phyloP scores from a whole-genome alignment of 768 basidiomycete genomes.

The Termitomyces bulborhizus region DNA sequence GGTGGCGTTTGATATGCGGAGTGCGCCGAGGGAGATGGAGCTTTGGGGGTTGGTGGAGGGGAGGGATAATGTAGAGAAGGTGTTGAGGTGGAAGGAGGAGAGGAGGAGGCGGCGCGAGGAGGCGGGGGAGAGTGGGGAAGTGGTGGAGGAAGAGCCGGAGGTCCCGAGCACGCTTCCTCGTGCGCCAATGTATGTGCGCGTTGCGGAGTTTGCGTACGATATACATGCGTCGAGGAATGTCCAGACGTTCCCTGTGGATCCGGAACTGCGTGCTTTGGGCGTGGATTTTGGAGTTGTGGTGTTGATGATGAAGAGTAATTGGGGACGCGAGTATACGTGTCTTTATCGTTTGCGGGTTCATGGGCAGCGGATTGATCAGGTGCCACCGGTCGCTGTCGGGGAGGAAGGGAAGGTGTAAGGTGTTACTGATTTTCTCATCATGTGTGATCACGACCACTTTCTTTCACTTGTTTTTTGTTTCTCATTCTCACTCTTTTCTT shows the following conservation, averaged over 20 bases:
- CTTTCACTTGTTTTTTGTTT: constrained; percentile 4
- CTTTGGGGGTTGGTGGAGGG: constrained; percentile 90
- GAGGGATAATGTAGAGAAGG: constrained; percentile 56
- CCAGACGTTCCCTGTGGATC: constrained; percentile 75
- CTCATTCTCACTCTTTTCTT: neutral
- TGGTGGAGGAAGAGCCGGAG: constrained; percentile 27
- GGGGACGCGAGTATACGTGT: constrained; percentile 86
- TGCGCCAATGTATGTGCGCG: constrained; percentile 47
- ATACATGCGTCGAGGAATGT: constrained; percentile 52
- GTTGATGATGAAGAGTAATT: constrained; percentile 77
- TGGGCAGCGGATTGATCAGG: constrained; percentile 46
- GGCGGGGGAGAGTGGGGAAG: constrained; percentile 23
- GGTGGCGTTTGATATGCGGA: constrained; percentile 72
- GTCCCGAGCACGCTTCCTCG: constrained; percentile 46
- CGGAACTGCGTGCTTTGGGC: constrained; percentile 60
- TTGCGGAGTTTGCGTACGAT: constrained; percentile 65
- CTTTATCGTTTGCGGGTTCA: constrained; percentile 83
- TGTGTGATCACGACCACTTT: neutral
- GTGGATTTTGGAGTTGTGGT: constrained; percentile 85
- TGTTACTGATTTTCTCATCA: neutral
- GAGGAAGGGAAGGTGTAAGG: constrained; percentile 17
- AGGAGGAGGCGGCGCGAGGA: constrained; percentile 29
- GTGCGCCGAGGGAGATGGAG: constrained; percentile 83
- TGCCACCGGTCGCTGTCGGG: constrained; percentile 22
- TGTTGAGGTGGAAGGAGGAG: constrained; percentile 48